Percentiles rank a stretch among this genome's conserved stretches.
phyloP scores from a whole-genome alignment of 169 alveolate genomes.

The Plasmodium gonderi region DNA sequence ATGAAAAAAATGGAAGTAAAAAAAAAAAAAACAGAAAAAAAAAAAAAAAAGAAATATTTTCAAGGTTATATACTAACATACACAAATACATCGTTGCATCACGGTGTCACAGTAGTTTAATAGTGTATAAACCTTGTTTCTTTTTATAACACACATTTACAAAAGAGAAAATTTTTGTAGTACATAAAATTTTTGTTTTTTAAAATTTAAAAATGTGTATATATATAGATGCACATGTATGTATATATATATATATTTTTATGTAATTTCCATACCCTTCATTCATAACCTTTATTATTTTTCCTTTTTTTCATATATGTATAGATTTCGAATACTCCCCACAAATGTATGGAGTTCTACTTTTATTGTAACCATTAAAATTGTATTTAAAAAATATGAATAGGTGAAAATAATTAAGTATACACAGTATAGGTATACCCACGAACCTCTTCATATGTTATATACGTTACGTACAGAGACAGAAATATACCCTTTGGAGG shows the following conservation, averaged over 20 bases:
- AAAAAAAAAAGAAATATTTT: not conserved
- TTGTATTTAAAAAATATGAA: not conserved
- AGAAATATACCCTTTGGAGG: no score
- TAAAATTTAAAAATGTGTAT: slow-evolving; percentile 4
- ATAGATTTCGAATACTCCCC: not conserved
- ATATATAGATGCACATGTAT: not conserved
- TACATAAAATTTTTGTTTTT: slow-evolving; percentile 1
- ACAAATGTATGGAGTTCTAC: not conserved
- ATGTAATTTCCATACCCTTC: not conserved
- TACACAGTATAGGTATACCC: not conserved
- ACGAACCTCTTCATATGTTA: no score
- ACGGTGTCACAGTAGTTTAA: not conserved
- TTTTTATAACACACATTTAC: not conserved
- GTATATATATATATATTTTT: not conserved
- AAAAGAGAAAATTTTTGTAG: not conserved
- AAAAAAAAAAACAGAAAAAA: not conserved
- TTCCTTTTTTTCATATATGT: not conserved
- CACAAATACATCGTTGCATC: not conserved
- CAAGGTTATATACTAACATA: not conserved
- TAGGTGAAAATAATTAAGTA: not conserved
- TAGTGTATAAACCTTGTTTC: not conserved
- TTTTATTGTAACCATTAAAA: not conserved
- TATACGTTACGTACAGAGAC: not conserved
- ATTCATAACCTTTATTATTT: not conserved
- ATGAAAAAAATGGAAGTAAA: no score